Conservation (phyloP, 495 filamentous ascomycete genomes). For the Xanthoparmelia taractica region DNA sequence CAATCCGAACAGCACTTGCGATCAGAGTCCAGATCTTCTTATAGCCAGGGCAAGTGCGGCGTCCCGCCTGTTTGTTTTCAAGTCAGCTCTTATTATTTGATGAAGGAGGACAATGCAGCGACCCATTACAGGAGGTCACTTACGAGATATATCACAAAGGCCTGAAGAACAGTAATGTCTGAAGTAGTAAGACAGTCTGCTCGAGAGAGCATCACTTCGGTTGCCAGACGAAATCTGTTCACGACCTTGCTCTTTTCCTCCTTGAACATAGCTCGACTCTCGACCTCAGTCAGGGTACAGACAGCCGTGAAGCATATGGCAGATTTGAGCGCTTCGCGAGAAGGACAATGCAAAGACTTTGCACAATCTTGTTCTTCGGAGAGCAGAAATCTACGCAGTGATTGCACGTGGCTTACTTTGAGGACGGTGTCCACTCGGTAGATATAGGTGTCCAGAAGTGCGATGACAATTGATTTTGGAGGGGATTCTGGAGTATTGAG, state of each 20-base stretch:
- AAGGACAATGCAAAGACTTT: neutral
- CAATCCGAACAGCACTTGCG: conserved; percentile 13
- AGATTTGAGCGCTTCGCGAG: conserved; percentile 13
- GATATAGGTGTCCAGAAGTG: conserved; percentile 8
- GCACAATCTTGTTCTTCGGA: neutral
- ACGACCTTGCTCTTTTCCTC: neutral
- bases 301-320: conserved; percentile 15
- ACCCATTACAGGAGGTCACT: neutral
- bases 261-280: neutral
- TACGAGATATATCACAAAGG: conserved; percentile 19
- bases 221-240: conserved; percentile 12
- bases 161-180: conserved; percentile 15
- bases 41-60: conserved; percentile 3
- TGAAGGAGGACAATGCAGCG: neutral
- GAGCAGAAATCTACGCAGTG: conserved; percentile 2
- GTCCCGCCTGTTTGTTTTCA: neutral
- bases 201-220: conserved; percentile 15
- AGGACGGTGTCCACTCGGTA: conserved; percentile 13
- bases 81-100: neutral
- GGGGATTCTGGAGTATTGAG: neutral
- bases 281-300: conserved; percentile 14
- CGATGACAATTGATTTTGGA: neutral
- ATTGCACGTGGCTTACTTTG: conserved; percentile 9
- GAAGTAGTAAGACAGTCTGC: conserved; percentile 4
- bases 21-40: conserved; percentile 10